These are phyloP conservation scores for Neurospora africana DNA, from an alignment of 495 filamentous ascomycete species.

Conservation along the genomic window DNA sequence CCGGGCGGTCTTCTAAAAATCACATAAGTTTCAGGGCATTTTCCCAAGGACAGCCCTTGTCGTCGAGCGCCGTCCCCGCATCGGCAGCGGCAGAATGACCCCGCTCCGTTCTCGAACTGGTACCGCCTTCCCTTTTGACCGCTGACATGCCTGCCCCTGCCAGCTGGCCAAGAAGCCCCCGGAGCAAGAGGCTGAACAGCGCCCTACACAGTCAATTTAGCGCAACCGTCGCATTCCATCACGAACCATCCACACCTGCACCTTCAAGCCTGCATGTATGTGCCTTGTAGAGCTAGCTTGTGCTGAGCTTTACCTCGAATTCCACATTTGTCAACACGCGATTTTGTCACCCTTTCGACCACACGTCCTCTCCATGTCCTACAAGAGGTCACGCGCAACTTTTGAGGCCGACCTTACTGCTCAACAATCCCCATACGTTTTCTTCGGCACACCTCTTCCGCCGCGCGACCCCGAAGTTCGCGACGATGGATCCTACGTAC, in stretches of 20 bases:
- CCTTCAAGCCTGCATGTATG: neutral
- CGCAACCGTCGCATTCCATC: neutral
- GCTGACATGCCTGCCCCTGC: neutral
- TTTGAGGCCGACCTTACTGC: slow-evolving; percentile 69
- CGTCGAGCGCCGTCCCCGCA: neutral
- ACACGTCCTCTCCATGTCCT: slow-evolving; percentile 46
- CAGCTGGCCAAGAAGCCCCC: neutral
- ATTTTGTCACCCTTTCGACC: neutral
- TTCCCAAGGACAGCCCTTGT: neutral
- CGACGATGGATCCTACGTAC: slow-evolving; percentile 90
- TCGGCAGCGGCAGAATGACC: neutral
- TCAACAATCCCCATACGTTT: slow-evolving; percentile 66
- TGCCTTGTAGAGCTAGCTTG: neutral
- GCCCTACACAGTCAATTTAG: neutral
- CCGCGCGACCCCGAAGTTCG: slow-evolving; percentile 64
- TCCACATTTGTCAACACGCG: neutral
- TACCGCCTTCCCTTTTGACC: neutral
- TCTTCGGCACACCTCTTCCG: slow-evolving; percentile 81
- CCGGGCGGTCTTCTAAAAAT: neutral
- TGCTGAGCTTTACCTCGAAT: neutral
- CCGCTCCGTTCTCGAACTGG: neutral
- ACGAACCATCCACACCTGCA: neutral
- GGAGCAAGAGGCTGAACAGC: neutral
- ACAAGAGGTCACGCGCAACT: slow-evolving; percentile 66
- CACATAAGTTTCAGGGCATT: neutral